Evolutionary conservation across 192 early-diverging fungal species (phyloP).

Genomic region (Mortierella hygrophila): DNA sequence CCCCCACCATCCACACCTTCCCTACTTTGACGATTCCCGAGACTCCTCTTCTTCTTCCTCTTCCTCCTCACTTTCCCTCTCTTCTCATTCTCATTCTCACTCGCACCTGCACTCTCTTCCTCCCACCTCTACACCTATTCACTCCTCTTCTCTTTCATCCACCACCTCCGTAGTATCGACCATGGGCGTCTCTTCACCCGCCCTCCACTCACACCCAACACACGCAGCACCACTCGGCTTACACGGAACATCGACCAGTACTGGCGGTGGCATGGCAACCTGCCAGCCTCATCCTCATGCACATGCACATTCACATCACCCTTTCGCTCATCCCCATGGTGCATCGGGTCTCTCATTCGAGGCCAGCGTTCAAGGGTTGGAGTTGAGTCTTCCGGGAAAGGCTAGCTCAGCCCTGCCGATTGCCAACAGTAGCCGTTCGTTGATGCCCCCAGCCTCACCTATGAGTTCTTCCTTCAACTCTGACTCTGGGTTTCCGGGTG

Average conservation of each 20-base stretch:
- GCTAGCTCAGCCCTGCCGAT: not conserved
- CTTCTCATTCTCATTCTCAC: not conserved
- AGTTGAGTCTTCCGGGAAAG: not conserved
- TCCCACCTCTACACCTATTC: not conserved
- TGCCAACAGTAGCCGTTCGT: not conserved
- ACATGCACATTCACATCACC: not conserved
- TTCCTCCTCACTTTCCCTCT: not conserved
- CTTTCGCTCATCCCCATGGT: not conserved
- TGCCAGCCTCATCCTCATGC: not conserved
- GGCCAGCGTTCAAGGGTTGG: not conserved
- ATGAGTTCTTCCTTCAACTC: conserved; percentile 23
- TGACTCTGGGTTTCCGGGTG: conserved; percentile 19
- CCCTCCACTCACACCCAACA: not conserved
- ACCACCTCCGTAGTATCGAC: not conserved
- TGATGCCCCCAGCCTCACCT: not conserved
- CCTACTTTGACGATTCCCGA: not conserved
- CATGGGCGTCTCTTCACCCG: not conserved
- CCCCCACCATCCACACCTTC: conserved; percentile 5
- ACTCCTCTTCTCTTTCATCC: not conserved
- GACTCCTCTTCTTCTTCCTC: too few species aligned
- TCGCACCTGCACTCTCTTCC: not conserved
- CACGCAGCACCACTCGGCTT: not conserved
- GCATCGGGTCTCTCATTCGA: conserved; percentile 18
- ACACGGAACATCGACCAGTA: not conserved
- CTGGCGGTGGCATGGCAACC: not conserved